Evolutionary conservation across 2,329 filamentous ascomycete species (phyloP), one percentile per base, ranked within the genome.

Genomic region (Fusarium aywerte): DNA sequence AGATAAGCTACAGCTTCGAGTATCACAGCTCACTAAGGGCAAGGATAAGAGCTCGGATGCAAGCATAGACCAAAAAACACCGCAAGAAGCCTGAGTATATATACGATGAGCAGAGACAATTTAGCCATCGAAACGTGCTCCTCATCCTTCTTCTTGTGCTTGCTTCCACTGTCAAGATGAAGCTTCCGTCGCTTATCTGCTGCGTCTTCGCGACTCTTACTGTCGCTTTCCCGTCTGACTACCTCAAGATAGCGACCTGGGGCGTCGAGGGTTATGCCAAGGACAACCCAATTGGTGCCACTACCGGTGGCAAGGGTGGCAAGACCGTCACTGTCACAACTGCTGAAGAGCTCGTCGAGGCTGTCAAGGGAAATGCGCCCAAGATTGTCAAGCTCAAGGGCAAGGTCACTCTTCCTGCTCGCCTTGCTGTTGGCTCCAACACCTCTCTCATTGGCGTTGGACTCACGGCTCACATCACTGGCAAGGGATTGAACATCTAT

Each of bases 271-370:
- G 70, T 3, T 74, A 75, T 27, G 77, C 77, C 0, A 75, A 74
- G 31, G 68, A 77, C 38, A 80, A 80, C 54, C 78, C 78, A 1
- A 67, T 80, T 29, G 78, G 78, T 4, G 52, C 65, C 5, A 81
- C 80, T 4, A 81, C 77, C 0, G 79, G 80, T 7, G 80, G 80
- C 13, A 70, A 74, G 32, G 79, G 82, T 7, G 87, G 78, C 45
- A 82, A 82, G 11, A 85, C 81, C 0, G 80, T 83, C 9, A 81
- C 80, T 2, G 77, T 81, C 27, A 81, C 71, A 12, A 83, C 78
- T 9, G 78, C 76, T 4, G 78, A 77, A 49, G 77, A 80, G 40
- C 78, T 86, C 39, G 74, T 77, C 9, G 75, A 78, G 0, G 84
- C 83, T 10, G 81, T 84, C 12, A 70, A 74, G 12, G 81, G 78